Base-by-base conservation (phyloP, 2,329 filamentous ascomycete species). In the Aspergillus caelatus region DNA sequence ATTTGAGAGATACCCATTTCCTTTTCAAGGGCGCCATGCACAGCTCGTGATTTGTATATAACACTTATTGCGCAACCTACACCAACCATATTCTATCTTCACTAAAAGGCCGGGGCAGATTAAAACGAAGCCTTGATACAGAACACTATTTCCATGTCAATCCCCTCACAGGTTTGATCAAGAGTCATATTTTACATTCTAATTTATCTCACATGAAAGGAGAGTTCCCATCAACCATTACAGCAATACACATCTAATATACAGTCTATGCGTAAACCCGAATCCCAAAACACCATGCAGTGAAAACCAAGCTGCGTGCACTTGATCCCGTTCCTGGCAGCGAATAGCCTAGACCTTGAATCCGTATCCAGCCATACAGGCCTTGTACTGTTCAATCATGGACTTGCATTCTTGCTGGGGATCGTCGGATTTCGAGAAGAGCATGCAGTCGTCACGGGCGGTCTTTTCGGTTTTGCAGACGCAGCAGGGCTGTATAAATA, bases 381-480 rank as follows among this genome's bases (percentile, higher is more conserved):
- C 88, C 81, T 89, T 90, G 83, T 99, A 99, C 76, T 92, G 89
- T 32, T 92, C 88, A 67, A 99, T 91, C 66, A 92, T 86, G 57
- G 89, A 86, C 79, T 89, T 86, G 85, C 95, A 99, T 73, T 96
- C 93, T 72, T 92, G 87, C 12, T 74, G 69, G 45, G 95, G 92
- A 75, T 97, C 91, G 74, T 89, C 85, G 65, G 91, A 86, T 67
- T 88, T 93, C 61, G 93, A 96, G 83, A 98, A 97, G 62, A 99
- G 91, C 94, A 99, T 98, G 85, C 95, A 99, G 81, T 99, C 94
- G 82, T 99, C 95, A 67, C 95, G 92, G 71, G 86, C 86, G 45
- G 92, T 85, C 80, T 99, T 99, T 80, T 99, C 93, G 52, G 95
- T 88, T 77, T 94, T 97, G 88, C 95, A 99, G 34, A 98, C 95